phyloP scores from a whole-genome alignment of 139 green algal species.

The Closterium sp. region DNA sequence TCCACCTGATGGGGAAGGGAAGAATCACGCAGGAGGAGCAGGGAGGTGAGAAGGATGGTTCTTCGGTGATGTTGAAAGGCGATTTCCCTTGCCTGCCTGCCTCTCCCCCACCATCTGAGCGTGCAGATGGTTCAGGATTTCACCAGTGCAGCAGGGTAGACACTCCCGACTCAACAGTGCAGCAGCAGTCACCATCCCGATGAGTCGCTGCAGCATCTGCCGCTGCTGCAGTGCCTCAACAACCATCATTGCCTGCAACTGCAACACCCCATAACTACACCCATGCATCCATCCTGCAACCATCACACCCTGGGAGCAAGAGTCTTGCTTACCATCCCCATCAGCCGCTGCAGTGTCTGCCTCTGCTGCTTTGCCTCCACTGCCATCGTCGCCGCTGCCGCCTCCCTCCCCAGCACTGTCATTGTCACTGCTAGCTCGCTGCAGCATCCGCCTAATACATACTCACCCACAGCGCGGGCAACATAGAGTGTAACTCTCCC shows the following conservation, averaged over 20 bases:
- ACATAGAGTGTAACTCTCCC: too few relatives aligned
- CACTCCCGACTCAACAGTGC: too few relatives aligned
- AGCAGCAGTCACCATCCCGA: constrained; percentile 28
- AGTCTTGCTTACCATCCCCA: constrained; percentile 15
- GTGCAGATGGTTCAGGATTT: background rate
- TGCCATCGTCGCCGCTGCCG: constrained; percentile 22
- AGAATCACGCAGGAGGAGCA: too few relatives aligned
- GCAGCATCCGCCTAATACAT: too few relatives aligned
- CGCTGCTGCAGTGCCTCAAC: constrained; percentile 46
- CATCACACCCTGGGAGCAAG: too few relatives aligned
- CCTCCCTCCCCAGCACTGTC: constrained; percentile 45
- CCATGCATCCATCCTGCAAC: too few relatives aligned
- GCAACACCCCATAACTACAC: too few relatives aligned
- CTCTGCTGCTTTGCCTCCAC: constrained; percentile 46
- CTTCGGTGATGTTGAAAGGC: background rate
- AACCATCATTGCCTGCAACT: constrained; percentile 31
- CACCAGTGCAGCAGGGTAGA: too few relatives aligned
- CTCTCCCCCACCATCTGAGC: constrained; percentile 33
- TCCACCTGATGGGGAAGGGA: too few relatives aligned
- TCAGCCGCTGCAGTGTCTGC: constrained; percentile 31
- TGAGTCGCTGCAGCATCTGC: constrained; percentile 40
- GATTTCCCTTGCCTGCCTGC: too few relatives aligned
- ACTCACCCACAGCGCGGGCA: too few relatives aligned
- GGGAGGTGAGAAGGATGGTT: background rate
- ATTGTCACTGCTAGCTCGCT: constrained; percentile 25